Evolutionary conservation across 805 yeast species (phyloP), one percentile per base, ranked within the genome.

Genomic region (Suhomyces pyralidae): DNA sequence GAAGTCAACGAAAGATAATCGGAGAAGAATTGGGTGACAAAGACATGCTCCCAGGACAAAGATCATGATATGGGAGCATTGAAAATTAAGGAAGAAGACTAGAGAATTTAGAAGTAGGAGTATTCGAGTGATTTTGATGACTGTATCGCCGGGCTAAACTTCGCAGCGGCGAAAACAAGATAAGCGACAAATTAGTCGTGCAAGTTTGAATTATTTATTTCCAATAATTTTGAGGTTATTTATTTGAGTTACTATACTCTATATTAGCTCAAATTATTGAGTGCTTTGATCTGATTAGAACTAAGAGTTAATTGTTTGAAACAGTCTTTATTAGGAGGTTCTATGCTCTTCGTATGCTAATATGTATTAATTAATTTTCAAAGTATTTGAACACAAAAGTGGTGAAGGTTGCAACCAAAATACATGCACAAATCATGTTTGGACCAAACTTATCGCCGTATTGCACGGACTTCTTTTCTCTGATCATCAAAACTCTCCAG

Each of bases 401-500:
- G 28, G 81, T 76, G 26, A 81, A 72, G 7, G 91, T 83, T 1
- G 96, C 85, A 1, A 84, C 70, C 2, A 88, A 85, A 59, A 94
- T 76, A 49, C 87, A 86, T 17, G 72, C 68, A 74, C 97, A 93
- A 48, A 94, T 82, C 67, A 84, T 78, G 57, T 86, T 85, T 15
- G 98, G 97, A 0, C 99, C 99, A 55, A 85, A 65, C 63, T 79
- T 83, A 70, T 94, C 98, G 58, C 88, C 96, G 64, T 93, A 94
- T 57, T 88, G 81, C 22, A 84, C 87, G 3, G 96, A 90, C 56
- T 83, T 83, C 74, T 91, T 90, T 58, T 82, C 80, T 66, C 99
- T 83, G 60, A 94, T 90, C 64, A 86, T 86, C 48, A 83, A 68
- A 5, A 90, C 93, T 69, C 99, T 83, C 83, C 86, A 86, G 45